Conservation (phyloP, 2,329 filamentous ascomycete genomes). For the Fusarium compactum region DNA sequence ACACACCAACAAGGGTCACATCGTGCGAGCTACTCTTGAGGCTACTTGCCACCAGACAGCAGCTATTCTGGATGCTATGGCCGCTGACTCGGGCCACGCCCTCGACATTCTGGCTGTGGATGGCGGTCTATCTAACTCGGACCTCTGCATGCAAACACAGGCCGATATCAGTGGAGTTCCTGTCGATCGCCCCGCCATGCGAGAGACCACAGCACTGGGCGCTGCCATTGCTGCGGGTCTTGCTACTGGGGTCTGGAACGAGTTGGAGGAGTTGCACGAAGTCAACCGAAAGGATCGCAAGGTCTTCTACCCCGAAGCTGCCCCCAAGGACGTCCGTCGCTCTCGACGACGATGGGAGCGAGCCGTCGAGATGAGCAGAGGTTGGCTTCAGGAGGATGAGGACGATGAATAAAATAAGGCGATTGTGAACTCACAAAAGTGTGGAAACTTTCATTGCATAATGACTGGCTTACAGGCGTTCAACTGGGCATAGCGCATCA, state of each 20-base stretch:
- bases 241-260: constrained; percentile 81
- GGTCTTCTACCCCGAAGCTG: constrained; percentile 76
- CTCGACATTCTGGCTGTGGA: constrained; percentile 84
- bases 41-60: constrained; percentile 94
- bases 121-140: constrained; percentile 89
- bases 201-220: constrained; percentile 88
- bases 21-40: constrained; percentile 89
- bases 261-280: constrained; percentile 77
- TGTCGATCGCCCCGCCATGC: constrained; percentile 87
- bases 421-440: not conserved
- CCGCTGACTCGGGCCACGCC: constrained; percentile 81
- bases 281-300: constrained; percentile 78
- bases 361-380: constrained; percentile 69
- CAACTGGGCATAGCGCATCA: constrained; percentile 30
- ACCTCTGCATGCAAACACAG: constrained; percentile 92
- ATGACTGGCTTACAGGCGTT: constrained; percentile 28
- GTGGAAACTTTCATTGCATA: constrained; percentile 1
- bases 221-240: constrained; percentile 92
- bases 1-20: constrained; percentile 86
- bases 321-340: constrained; percentile 53
- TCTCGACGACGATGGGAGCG: constrained; percentile 67
- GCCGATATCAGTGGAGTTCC: constrained; percentile 86
- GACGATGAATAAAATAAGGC: constrained; percentile 24
- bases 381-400: constrained; percentile 60
- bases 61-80: constrained; percentile 92